Evolutionary conservation across 371 early-diverging fungal species (phyloP).

Genomic region (Mortierella sp.): DNA sequence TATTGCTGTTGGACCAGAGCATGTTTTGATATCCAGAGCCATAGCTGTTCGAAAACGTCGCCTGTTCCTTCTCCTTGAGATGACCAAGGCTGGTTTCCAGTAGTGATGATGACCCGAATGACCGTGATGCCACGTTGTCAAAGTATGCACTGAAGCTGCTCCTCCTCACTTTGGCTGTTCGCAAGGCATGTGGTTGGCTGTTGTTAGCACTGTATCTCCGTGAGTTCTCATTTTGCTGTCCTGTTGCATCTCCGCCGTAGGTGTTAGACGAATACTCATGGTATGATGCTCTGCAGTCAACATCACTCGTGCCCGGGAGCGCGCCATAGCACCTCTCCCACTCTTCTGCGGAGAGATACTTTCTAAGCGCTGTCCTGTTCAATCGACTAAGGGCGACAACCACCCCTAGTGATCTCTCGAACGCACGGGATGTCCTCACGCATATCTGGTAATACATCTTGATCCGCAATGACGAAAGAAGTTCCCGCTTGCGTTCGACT

Average conservation of each 20-base stretch:
- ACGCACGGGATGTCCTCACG: slow-evolving; percentile 39
- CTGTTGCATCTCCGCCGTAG: background rate
- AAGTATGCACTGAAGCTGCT: slow-evolving; percentile 53
- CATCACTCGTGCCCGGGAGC: slow-evolving; percentile 6
- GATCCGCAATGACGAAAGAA: slow-evolving; percentile 44
- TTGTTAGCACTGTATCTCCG: slow-evolving; percentile 28
- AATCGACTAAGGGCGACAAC: slow-evolving; percentile 26
- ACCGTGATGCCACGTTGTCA: slow-evolving; percentile 38
- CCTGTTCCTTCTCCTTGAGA: slow-evolving; percentile 40
- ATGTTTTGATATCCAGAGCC: slow-evolving; percentile 16
- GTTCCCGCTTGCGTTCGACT: slow-evolving; percentile 39
- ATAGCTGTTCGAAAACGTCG: slow-evolving; percentile 26
- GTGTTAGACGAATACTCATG: slow-evolving; percentile 15
- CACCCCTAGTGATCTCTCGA: slow-evolving; percentile 41
- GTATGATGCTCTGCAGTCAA: slow-evolving; percentile 21
- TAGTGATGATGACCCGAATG: slow-evolving; percentile 23
- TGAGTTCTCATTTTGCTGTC: slow-evolving; percentile 6
- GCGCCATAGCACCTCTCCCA: slow-evolving; percentile 19
- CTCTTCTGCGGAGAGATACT: slow-evolving; percentile 30
- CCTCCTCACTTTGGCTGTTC: slow-evolving; percentile 26
- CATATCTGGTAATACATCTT: slow-evolving; percentile 55
- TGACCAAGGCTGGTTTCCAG: slow-evolving; percentile 36
- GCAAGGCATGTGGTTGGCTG: slow-evolving; percentile 1
- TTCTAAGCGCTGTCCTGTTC: slow-evolving; percentile 26
- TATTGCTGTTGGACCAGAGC: slow-evolving; percentile 21